A percentile compares a stretch with the other conserved stretches of the same genome.
phyloP scores from a whole-genome alignment of 2,329 filamentous ascomycete species.

The Pseudogymnoascus sp. region DNA sequence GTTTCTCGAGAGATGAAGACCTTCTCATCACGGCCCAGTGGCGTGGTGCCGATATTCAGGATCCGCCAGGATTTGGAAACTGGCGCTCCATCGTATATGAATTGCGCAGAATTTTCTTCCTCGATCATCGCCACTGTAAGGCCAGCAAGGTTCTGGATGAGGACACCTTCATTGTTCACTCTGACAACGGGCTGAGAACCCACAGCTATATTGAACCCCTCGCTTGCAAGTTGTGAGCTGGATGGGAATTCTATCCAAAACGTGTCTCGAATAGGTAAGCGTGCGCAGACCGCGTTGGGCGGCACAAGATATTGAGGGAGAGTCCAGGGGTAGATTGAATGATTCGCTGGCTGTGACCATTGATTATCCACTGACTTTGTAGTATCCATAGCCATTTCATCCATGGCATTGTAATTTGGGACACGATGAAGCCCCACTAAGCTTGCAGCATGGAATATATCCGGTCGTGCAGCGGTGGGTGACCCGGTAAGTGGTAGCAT shows the following conservation, averaged over 20 bases:
- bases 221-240: conserved; percentile 26
- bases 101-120: conserved; percentile 38
- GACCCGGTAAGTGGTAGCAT: conserved; percentile 64
- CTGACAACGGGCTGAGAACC: conserved; percentile 40
- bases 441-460: conserved; percentile 83
- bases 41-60: conserved; percentile 69
- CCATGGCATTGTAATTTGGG: conserved; percentile 49
- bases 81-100: conserved; percentile 26
- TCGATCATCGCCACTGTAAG: conserved; percentile 59
- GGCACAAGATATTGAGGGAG: conserved; percentile 69
- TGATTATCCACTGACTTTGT: conserved; percentile 30
- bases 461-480: conserved; percentile 65
- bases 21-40: conserved; percentile 79
- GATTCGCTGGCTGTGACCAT: conserved; percentile 50
- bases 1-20: conserved; percentile 72
- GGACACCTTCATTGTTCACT: conserved; percentile 37
- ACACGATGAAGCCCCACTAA: conserved; percentile 74
- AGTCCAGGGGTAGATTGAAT: conserved; percentile 90
- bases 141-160: conserved; percentile 45
- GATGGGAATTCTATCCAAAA: conserved; percentile 57
- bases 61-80: conserved; percentile 52
- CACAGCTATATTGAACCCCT: conserved; percentile 38
- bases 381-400: conserved; percentile 40
- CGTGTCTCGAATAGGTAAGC: conserved; percentile 60
- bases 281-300: conserved; percentile 64